A percentile compares a stretch with the other conserved stretches of the same genome.
Evolutionary conservation across 2,329 filamentous ascomycete genomes (phyloP).

Genomic region (Fusarium sp.): DNA sequence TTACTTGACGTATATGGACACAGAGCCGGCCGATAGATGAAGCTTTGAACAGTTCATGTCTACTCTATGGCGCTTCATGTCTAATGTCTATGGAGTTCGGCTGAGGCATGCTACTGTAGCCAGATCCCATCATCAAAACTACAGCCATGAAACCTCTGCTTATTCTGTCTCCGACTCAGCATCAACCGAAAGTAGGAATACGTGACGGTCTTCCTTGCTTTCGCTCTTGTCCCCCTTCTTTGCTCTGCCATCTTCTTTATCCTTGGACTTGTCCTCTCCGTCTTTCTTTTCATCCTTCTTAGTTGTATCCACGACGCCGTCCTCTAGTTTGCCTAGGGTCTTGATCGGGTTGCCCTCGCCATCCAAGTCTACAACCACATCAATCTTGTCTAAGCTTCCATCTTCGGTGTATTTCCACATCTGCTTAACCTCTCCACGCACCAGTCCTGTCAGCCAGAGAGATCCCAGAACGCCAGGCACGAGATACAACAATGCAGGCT

Average conservation of each 20-base stretch:
- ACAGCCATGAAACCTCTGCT: slow-evolving; percentile 5
- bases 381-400: slow-evolving; percentile 62
- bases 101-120: not conserved
- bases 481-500: slow-evolving; percentile 90
- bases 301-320: slow-evolving; percentile 49
- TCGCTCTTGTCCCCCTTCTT: slow-evolving; percentile 8
- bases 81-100: not conserved
- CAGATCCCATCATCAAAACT: not conserved
- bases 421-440: slow-evolving; percentile 73
- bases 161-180: slow-evolving; percentile 26
- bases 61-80: not conserved
- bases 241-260: slow-evolving; percentile 11
- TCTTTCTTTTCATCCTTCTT: slow-evolving; percentile 43
- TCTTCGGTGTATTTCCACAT: slow-evolving; percentile 89
- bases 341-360: slow-evolving; percentile 56
- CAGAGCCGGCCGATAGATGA: not conserved
- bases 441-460: slow-evolving; percentile 76
- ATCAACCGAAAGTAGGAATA: slow-evolving; percentile 49
- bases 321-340: slow-evolving; percentile 48
- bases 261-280: slow-evolving; percentile 18
- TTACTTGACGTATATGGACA: not conserved
- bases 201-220: slow-evolving; percentile 38
- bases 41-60: not conserved
- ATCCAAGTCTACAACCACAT: slow-evolving; percentile 64
- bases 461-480: slow-evolving; percentile 83